Evolutionary conservation across 805 yeast species (phyloP).

Genomic region (Candida sanyiensis): DNA sequence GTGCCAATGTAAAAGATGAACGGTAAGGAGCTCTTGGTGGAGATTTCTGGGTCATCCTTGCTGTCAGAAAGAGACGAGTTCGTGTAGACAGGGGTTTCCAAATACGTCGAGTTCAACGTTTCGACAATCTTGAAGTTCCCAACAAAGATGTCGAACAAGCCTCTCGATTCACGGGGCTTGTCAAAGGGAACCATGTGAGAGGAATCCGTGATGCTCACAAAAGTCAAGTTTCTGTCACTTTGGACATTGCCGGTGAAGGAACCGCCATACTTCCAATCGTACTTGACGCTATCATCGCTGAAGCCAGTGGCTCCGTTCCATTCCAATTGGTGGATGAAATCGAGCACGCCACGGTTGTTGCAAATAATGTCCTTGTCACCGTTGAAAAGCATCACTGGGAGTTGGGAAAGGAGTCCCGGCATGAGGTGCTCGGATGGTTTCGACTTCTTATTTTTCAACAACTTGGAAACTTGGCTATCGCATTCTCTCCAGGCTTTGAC

Average conservation of each 20-base stretch:
- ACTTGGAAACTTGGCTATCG: constrained; percentile 47
- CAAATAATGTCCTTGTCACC: constrained; percentile 91
- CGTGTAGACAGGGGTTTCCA: constrained; percentile 24
- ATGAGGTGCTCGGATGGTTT: constrained; percentile 58
- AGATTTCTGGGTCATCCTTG: constrained; percentile 7
- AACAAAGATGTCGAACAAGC: constrained; percentile 51
- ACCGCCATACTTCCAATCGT: constrained; percentile 44
- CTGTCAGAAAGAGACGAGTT: constrained; percentile 10
- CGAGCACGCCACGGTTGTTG: constrained; percentile 71
- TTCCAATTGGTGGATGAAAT: constrained; percentile 50
- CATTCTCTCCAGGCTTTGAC: constrained; percentile 73
- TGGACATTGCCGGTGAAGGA: constrained; percentile 37
- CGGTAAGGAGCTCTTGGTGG: constrained; percentile 20
- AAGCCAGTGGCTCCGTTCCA: constrained; percentile 55
- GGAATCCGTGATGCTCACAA: constrained; percentile 64
- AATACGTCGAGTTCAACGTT: constrained; percentile 10
- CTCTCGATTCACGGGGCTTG: constrained; percentile 60
- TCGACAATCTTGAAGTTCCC: constrained; percentile 22
- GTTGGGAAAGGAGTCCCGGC: constrained; percentile 53
- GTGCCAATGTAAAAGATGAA: constrained; percentile 20
- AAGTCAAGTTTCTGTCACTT: constrained; percentile 70
- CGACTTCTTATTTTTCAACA: constrained; percentile 47
- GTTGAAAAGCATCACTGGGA: constrained; percentile 68
- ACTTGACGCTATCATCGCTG: constrained; percentile 20
- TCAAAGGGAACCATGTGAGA: constrained; percentile 96